A percentile compares a stretch with the other conserved stretches of the same genome.
phyloP scores from a whole-genome alignment of 345 rosid genomes.

The Salix brachista region DNA sequence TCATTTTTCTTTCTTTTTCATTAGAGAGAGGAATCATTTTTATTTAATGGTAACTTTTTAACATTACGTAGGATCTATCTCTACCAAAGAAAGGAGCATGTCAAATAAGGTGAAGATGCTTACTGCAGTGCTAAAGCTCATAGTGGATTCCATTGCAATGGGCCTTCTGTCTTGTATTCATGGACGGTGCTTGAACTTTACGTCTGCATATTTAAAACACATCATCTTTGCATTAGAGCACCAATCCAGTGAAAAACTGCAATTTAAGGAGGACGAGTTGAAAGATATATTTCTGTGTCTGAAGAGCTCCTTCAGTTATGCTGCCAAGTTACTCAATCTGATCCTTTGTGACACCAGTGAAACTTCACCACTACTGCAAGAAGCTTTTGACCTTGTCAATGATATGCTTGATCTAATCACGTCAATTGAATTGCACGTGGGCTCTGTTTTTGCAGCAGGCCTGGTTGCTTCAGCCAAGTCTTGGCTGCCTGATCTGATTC shows the following conservation, averaged over 20 bases:
- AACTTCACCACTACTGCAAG: slow-evolving; percentile 43
- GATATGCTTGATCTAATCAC: slow-evolving; percentile 52
- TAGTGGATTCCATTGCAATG: slow-evolving; percentile 55
- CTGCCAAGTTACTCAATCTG: slow-evolving; percentile 63
- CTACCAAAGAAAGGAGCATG: slow-evolving; percentile 29
- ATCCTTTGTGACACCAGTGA: slow-evolving; percentile 42
- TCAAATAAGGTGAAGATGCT: slow-evolving; percentile 52
- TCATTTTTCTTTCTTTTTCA: not conserved
- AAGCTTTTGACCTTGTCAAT: slow-evolving; percentile 57
- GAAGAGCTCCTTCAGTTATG: slow-evolving; percentile 74
- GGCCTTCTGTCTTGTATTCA: slow-evolving; percentile 41
- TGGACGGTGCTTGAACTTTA: slow-evolving; percentile 48
- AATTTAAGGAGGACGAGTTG: slow-evolving; percentile 45
- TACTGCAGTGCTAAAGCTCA: slow-evolving; percentile 63
- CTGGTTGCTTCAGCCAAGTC: slow-evolving; percentile 53
- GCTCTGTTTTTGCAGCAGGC: slow-evolving; percentile 49
- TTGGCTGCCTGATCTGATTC: slow-evolving; percentile 89
- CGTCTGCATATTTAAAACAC: slow-evolving; percentile 49
- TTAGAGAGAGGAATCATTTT: not conserved
- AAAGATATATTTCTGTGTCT: slow-evolving; percentile 49
- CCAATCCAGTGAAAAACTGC: slow-evolving; percentile 34
- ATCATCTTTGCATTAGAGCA: slow-evolving; percentile 35
- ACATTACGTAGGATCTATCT: slow-evolving; percentile 35
- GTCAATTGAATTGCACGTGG: slow-evolving; percentile 42
- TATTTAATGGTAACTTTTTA: slow-evolving; percentile 7